Percentiles rank a stretch among this genome's conserved stretches.
These are phyloP conservation scores for Pseudopediastrum boryanum DNA, from an alignment of 139 green algal genomes.

Conservation along the genomic window DNA sequence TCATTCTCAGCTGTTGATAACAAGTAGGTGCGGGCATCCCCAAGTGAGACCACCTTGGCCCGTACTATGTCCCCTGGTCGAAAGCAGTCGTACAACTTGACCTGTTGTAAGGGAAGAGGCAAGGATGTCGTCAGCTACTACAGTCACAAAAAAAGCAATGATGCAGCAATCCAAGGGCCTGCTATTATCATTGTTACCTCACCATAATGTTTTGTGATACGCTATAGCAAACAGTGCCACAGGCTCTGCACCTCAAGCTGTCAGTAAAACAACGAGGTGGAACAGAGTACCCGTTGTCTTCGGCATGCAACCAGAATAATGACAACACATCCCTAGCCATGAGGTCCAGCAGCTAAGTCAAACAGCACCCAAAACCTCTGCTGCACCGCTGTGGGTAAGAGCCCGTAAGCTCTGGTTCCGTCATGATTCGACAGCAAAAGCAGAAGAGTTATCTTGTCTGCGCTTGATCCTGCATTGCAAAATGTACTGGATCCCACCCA, in stretches of 20 bases:
- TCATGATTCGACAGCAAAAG: not conserved
- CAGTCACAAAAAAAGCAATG: not conserved
- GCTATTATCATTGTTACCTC: no score
- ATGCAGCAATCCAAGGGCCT: no score
- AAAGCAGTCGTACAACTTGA: conserved; percentile 88
- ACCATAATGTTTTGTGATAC: not conserved
- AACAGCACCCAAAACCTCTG: no score
- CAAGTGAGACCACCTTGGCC: conserved; percentile 76
- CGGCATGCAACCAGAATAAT: no score
- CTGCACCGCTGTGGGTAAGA: no score
- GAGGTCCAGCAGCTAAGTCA: not conserved
- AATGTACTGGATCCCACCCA: not conserved
- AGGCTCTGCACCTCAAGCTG: not conserved
- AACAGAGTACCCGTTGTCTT: not conserved
- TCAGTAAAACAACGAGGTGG: not conserved
- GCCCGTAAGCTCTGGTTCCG: not conserved
- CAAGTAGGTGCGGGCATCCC: conserved; percentile 87
- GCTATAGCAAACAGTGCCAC: not conserved
- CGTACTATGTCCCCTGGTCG: conserved; percentile 86
- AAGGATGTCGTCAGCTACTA: not conserved
- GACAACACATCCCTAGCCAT: not conserved
- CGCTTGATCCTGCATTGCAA: not conserved
- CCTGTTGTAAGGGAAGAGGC: conserved; percentile 57
- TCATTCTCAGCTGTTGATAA: conserved; percentile 90
- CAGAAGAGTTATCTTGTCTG: not conserved